phyloP scores from a whole-genome alignment of 352 stramenopile genomes.

The Globisporangium abappressorium region DNA sequence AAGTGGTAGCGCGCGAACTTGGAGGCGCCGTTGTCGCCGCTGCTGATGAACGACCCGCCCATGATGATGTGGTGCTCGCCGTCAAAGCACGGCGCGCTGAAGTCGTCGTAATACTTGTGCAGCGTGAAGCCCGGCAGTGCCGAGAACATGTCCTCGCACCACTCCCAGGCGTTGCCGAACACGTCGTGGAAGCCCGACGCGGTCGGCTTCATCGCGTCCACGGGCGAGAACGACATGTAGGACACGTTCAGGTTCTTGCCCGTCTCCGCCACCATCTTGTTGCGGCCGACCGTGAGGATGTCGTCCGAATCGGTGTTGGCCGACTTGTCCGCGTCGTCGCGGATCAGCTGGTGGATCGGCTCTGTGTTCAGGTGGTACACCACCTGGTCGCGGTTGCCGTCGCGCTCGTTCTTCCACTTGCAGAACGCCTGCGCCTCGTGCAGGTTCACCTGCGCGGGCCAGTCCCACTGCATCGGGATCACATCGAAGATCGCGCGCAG shows the following conservation, averaged over 20 bases:
- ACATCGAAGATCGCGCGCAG: conserved; percentile 92
- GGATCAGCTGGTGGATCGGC: conserved; percentile 91
- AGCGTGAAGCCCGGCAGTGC: conserved; percentile 91
- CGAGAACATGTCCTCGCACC: conserved; percentile 95
- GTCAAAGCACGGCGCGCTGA: conserved; percentile 97
- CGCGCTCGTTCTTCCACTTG: conserved; percentile 78
- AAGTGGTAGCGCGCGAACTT: conserved; percentile 97
- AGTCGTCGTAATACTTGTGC: conserved; percentile 95
- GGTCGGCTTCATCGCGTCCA: conserved; percentile 76
- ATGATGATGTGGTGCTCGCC: conserved; percentile 96
- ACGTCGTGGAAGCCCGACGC: conserved; percentile 90
- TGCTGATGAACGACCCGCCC: conserved; percentile 94
- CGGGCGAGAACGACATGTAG: conserved; percentile 89
- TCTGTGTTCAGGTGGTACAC: conserved; percentile 91
- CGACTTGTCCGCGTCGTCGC: conserved; percentile 55
- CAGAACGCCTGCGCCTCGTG: conserved; percentile 95
- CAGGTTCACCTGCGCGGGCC: conserved; percentile 95
- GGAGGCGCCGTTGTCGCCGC: conserved; percentile 92
- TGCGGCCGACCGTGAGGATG: conserved; percentile 57
- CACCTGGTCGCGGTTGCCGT: conserved; percentile 59
- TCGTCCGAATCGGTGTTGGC: conserved; percentile 53
- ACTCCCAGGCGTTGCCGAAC: conserved; percentile 96
- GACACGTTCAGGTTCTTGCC: conserved; percentile 93
- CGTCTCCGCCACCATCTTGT: conserved; percentile 38
- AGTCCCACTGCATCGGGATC: conserved; percentile 93